Evolutionary conservation across 805 yeast species (phyloP).

Genomic region (Millerozyma miso): DNA sequence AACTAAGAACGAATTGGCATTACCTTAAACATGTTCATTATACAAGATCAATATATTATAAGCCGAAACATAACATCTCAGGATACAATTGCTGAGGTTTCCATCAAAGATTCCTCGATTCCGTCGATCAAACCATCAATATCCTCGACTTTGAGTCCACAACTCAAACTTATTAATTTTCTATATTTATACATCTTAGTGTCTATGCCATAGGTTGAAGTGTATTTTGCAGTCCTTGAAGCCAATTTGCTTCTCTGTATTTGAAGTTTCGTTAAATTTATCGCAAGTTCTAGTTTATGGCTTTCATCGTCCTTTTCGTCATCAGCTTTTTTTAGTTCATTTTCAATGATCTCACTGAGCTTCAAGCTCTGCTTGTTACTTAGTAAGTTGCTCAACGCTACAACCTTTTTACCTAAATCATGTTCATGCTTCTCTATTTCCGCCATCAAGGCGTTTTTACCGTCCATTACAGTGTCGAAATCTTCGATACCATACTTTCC

Average conservation of each 20-base stretch:
- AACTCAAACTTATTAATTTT: constrained; percentile 67
- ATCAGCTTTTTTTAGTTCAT: constrained; percentile 18
- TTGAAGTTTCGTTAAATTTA: constrained; percentile 48
- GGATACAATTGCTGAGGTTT: constrained; percentile 6
- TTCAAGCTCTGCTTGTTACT: constrained; percentile 43
- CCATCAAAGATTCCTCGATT: constrained; percentile 45
- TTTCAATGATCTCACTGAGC: constrained; percentile 42
- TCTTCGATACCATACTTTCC: constrained; percentile 26
- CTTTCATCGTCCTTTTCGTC: constrained; percentile 11
- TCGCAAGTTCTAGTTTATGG: constrained; percentile 11
- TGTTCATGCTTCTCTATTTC: constrained; percentile 13
- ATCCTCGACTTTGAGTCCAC: constrained; percentile 75
- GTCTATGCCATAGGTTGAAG: constrained; percentile 42
- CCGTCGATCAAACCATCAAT: constrained; percentile 81
- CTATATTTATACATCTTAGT: constrained; percentile 70
- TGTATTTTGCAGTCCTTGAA: constrained; percentile 45
- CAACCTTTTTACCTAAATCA: constrained; percentile 13
- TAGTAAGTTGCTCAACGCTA: constrained; percentile 21
- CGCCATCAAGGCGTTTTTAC: constrained; percentile 16
- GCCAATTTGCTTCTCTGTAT: constrained; percentile 40
- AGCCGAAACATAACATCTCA: too few relatives aligned
- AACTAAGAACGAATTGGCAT: too few relatives aligned
- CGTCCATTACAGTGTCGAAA: constrained; percentile 23
- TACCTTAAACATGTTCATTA: too few relatives aligned
- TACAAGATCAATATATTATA: too few relatives aligned